These are phyloP conservation scores for Abelmoschus esculentus DNA, from an alignment of 345 rosid species.

Conservation along the genomic window DNA sequence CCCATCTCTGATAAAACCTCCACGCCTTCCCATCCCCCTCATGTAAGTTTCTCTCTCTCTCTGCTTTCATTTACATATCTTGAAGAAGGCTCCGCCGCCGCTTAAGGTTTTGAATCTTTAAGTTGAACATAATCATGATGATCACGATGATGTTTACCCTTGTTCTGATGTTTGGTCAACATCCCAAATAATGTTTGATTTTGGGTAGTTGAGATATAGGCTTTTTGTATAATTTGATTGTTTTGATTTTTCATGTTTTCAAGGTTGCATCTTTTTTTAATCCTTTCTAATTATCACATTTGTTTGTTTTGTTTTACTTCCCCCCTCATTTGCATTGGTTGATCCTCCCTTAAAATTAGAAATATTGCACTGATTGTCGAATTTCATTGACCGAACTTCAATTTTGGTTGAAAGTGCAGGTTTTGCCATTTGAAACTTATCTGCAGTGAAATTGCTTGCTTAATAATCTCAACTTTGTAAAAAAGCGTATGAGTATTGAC, in stretches of 20 bases:
- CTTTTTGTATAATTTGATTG: not conserved
- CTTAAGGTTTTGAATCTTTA: not conserved
- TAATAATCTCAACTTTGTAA: constrained; percentile 3
- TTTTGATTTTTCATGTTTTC: not conserved
- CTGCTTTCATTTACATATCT: not conserved
- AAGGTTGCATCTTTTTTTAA: not conserved
- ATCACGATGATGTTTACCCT: not conserved
- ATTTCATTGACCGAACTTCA: constrained; percentile 5
- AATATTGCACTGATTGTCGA: not conserved
- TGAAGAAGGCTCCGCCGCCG: not conserved
- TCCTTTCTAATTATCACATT: too few relatives aligned
- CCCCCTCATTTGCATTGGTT: not conserved
- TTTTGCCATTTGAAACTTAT: not conserved
- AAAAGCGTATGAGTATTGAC: not conserved
- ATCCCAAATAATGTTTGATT: not conserved
- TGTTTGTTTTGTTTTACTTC: not conserved
- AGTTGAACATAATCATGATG: not conserved
- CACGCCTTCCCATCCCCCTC: constrained; percentile 21
- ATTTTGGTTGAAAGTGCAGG: not conserved
- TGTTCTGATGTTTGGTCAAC: constrained; percentile 7
- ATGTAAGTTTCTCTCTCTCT: not conserved
- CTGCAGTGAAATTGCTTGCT: not conserved
- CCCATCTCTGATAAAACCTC: constrained; percentile 87
- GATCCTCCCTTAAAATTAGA: not conserved
- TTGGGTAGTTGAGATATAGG: not conserved